phyloP scores from a whole-genome alignment of 2,329 filamentous ascomycete species.

The Alternaria hordeiaustralica region DNA sequence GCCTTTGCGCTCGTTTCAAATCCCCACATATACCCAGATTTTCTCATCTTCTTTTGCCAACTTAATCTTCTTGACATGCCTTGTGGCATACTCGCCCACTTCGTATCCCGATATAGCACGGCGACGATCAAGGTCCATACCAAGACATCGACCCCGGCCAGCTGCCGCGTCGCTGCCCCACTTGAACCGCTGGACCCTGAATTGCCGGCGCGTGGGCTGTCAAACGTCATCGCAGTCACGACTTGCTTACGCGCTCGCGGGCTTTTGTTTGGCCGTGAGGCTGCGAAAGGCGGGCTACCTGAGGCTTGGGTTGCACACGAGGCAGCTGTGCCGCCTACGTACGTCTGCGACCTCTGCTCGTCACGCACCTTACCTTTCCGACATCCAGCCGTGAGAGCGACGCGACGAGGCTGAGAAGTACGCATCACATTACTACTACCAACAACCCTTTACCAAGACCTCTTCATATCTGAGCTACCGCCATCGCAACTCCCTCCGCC shows the following conservation, averaged over 20 bases:
- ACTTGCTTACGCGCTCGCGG: conserved; percentile 22
- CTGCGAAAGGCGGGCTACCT: conserved; percentile 2
- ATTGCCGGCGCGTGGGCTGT: neutral
- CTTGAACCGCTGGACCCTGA: conserved; percentile 18
- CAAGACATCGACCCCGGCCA: neutral
- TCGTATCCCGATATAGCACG: neutral
- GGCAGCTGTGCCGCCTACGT: neutral
- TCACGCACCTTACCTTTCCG: neutral
- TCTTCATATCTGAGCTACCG: no score
- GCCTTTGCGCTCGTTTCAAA: neutral
- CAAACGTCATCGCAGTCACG: conserved; percentile 19
- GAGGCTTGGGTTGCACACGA: neutral
- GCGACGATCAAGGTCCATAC: conserved; percentile 8
- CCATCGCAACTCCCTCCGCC: neutral
- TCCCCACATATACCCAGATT: neutral
- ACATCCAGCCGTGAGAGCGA: neutral
- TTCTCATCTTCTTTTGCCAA: no score
- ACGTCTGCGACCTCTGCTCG: neutral
- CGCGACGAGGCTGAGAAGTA: neutral
- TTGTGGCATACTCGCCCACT: no score
- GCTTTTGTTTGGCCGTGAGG: conserved; percentile 16
- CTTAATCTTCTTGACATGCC: no score
- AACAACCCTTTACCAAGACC: no score
- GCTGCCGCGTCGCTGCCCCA: conserved; percentile 14
- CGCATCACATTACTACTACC: no score